Evolutionary conservation across 805 yeast genomes (phyloP), one percentile per base, ranked within the genome.

Genomic region (Wickerhamomyces chambardii): DNA sequence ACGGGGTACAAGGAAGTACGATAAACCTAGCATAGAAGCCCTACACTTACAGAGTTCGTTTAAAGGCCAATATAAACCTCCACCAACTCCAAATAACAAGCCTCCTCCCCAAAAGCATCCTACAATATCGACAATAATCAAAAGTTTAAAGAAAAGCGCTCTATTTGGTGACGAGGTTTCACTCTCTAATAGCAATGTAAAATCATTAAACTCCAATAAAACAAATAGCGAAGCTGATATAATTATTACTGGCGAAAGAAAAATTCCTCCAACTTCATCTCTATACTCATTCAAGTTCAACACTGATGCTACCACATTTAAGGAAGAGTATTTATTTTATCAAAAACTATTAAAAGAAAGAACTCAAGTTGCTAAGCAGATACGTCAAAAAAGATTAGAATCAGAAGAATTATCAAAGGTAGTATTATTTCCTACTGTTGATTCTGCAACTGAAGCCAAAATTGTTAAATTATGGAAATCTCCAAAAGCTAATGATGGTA

Each of bases 331-430:
- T 45, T 61, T 59, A 36, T 64, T 58, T 33, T 71, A 68, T 40
- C 70, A 63, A 41, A 60, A 60, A 37, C 54, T 68, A 16, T 48
- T 69, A 39, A 60, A 58, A 32, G 71, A 69, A 42, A 58, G 70
- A 26, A 53, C 56, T 35, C 56, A 55, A 35, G 44, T 56, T 21
- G 63, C 55, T 39, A 63, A 58, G 6, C 49, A 57, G 16, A 45
- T 61, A 17, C 58, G 55, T 35, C 48, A 56, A n/a, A 55, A 56
- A 17, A 64, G 56, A 33, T 45, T 58, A 16, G 64, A 57, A 17
- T 55, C 54, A 11, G 44, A 51, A 16, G 31, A 45, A 1, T 35
- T 37, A 26, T 30, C 33, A 8, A 43, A 49, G n/a, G n/a, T n/a
- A 10, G 40, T 37, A 11, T 31, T 61, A n/a, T 46, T 63, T 2